Evolutionary conservation across 2,329 filamentous ascomycete genomes (phyloP).

Genomic region (Fusarium lyarnte): DNA sequence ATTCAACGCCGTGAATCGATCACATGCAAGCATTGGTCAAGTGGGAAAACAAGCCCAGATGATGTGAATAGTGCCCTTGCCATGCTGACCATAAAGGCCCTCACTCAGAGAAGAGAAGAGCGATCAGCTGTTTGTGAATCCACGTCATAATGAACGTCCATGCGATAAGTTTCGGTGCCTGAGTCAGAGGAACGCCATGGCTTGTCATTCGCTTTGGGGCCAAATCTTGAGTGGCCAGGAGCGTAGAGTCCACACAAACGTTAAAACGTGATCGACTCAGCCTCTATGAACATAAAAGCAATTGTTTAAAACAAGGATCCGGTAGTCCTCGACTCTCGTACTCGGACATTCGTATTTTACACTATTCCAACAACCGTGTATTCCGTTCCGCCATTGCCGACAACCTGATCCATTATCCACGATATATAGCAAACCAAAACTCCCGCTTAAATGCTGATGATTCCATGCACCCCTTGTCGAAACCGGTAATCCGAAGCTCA

Average conservation of each 20-base stretch:
- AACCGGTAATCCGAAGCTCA: conserved; percentile 50
- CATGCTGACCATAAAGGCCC: conserved; percentile 25
- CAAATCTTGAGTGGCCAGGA: neutral
- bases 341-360: conserved; percentile 1
- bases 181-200: neutral
- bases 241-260: neutral
- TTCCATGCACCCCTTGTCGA: neutral
- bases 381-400: neutral
- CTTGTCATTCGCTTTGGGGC: neutral
- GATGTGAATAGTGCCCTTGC: conserved; percentile 21
- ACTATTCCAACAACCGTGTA: neutral
- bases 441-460: conserved; percentile 28
- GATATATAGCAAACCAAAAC: conserved; percentile 27
- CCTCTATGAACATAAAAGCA: conserved; percentile 10
- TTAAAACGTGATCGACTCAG: conserved; percentile 25
- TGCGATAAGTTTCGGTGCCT: neutral
- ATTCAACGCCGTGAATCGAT: conserved; percentile 36
- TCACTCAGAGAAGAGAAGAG: neutral
- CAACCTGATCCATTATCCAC: neutral
- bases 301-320: neutral
- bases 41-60: conserved; percentile 32
- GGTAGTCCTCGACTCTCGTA: neutral
- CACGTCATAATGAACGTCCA: conserved; percentile 11
- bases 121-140: conserved; percentile 18
- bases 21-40: conserved; percentile 39